phyloP scores from a whole-genome alignment of 805 yeast species.

The Candida chauliodis region DNA sequence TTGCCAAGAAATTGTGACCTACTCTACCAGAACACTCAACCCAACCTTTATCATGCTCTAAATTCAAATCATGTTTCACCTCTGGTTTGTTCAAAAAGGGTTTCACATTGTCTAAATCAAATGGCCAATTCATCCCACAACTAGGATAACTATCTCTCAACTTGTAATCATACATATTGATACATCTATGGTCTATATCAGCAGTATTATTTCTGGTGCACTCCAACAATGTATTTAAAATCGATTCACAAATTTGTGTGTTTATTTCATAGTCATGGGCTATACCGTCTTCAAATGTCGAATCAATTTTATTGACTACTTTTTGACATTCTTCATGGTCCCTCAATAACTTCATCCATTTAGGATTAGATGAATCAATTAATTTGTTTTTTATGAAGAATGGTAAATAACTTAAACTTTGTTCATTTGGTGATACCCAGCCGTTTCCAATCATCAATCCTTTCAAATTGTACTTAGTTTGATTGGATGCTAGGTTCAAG shows the following conservation, averaged over 20 bases:
- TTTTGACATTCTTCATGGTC: constrained; percentile 63
- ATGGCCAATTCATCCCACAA: constrained; percentile 95
- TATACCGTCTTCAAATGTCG: constrained; percentile 14
- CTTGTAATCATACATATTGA: constrained; percentile 80
- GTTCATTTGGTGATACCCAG: constrained; percentile 87
- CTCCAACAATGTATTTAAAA: constrained; percentile 38
- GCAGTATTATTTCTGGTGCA: constrained; percentile 24
- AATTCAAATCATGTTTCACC: constrained; percentile 52
- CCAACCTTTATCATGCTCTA: constrained; percentile 52
- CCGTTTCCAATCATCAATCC: constrained; percentile 88
- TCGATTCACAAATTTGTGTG: constrained; percentile 43
- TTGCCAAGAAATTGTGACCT: constrained; percentile 46
- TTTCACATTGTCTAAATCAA: constrained; percentile 45
- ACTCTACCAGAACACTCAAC: constrained; percentile 72
- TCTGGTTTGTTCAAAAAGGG: constrained; percentile 46
- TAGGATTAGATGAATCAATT: constrained; percentile 38
- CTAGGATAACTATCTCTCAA: constrained; percentile 71
- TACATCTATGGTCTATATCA: constrained; percentile 49
- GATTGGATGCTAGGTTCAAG: constrained; percentile 11
- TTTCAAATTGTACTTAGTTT: constrained; percentile 41
- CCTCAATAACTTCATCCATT: constrained; percentile 38
- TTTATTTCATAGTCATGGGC: constrained; percentile 21
- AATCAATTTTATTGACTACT: constrained; percentile 31
- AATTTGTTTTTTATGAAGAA: constrained; percentile 60
- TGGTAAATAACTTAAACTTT: constrained; percentile 76